Base-by-base conservation (phyloP, 1,284 basidiomycete genomes). In the Taiwanofungus camphoratus region DNA sequence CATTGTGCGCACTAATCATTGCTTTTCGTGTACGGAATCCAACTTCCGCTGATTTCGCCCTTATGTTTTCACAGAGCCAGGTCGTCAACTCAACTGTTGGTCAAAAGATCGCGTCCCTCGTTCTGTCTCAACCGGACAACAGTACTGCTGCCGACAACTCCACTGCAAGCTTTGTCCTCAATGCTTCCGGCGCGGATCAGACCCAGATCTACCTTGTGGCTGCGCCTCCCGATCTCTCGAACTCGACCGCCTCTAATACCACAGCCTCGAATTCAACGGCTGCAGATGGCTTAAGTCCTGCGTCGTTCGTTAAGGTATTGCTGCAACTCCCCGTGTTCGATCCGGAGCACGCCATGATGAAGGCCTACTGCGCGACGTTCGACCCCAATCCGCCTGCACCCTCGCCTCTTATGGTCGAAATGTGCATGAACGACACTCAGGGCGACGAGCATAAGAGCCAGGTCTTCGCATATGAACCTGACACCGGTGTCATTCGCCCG, bases 341-440 rank as follows among this genome's bases (percentile, higher is more conserved):
- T 26, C 60, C 67, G 20, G 38, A 52, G 9, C 46, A 54, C 7
- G 69, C 69, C 0, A 40, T 54, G 11, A 63, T 71, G 45, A 57
- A 66, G 44, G 50, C 59, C 6, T 79, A 68, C 56, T 87, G 83
- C 49, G 76, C 76, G 2, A 82, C 81, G 2, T 86, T 74, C 55
- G 68, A 83, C 49, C 67, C 75, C 3, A 61, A 68, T 30, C 78
- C 79, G 2, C 48, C 62, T 6, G 51, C 61, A 1, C 67, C 77
- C 0, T 65, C 70, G 8, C 69, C 74, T 5, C 64, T 85, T 52
- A 70, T 66, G 3, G 70, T 77, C 55, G 59, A 71, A 42, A 55
- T 52, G 11, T 85, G 81, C 52, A 42, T 50, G 27, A 39, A 48
- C 13, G 48, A 45, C 32, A 38, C 46, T 2, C 48, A 56, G 6